A percentile compares a stretch with the other conserved stretches of the same genome.
These are phyloP conservation scores for Spiromastix sp. DNA, from an alignment of 2,329 filamentous ascomycete genomes.

Conservation along the genomic window DNA sequence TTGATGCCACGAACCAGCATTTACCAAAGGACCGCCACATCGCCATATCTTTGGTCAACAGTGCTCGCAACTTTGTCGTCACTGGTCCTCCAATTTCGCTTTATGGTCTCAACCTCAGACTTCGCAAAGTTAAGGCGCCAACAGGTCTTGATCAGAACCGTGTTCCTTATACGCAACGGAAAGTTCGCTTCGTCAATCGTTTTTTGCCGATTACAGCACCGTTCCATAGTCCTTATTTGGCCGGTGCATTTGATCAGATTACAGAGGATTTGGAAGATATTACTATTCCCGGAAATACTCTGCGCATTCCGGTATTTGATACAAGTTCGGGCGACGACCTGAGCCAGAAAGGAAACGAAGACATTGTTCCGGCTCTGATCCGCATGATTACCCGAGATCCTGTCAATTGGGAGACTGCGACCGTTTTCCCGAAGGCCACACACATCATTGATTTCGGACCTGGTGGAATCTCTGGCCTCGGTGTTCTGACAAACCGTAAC, in stretches of 20 bases:
- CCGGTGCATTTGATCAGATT: constrained; percentile 70
- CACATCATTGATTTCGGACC: constrained; percentile 96
- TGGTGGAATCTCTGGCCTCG: constrained; percentile 90
- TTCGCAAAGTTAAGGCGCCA: constrained; percentile 93
- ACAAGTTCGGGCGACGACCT: constrained; percentile 84
- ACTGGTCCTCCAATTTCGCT: constrained; percentile 92
- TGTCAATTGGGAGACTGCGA: constrained; percentile 94
- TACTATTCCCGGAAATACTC: constrained; percentile 58
- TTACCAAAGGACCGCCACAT: constrained; percentile 88
- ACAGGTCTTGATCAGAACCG: constrained; percentile 95
- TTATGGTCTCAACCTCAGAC: constrained; percentile 87
- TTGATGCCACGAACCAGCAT: constrained; percentile 94
- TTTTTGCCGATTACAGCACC: constrained; percentile 96
- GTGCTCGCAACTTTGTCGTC: constrained; percentile 91
- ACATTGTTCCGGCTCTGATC: constrained; percentile 76
- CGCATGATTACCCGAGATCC: constrained; percentile 90
- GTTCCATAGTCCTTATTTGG: constrained; percentile 93
- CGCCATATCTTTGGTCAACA: constrained; percentile 90
- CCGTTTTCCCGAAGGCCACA: constrained; percentile 78
- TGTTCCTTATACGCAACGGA: constrained; percentile 89
- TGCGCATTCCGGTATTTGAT: constrained; percentile 80
- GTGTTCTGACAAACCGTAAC: constrained; percentile 93
- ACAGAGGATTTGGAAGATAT: constrained; percentile 80
- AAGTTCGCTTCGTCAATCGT: constrained; percentile 90
- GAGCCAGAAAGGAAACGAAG: constrained; percentile 56